These are phyloP conservation scores for Parasarocladium wereldwijsianum DNA, from an alignment of 2,329 filamentous ascomycete genomes.

Conservation along the genomic window DNA sequence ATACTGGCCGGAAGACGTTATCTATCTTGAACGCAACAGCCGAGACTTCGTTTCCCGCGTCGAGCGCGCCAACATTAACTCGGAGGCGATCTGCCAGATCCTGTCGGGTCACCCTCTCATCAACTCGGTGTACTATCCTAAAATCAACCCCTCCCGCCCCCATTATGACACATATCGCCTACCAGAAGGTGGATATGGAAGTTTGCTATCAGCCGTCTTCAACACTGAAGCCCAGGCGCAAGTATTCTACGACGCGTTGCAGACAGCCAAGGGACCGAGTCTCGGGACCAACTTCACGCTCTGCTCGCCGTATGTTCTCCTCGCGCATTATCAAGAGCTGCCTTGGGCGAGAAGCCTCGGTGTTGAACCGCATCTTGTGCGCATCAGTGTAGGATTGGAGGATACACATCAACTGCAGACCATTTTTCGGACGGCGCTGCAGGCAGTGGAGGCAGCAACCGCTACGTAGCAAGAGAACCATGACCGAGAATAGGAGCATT, in stretches of 20 bases:
- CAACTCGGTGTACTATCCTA: conserved; percentile 77
- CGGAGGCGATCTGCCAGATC: conserved; percentile 67
- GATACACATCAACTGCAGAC: conserved; percentile 50
- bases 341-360: conserved; percentile 80
- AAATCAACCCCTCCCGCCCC: conserved; percentile 50
- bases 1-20: conserved; percentile 84
- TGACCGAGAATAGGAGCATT: not conserved
- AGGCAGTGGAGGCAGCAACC: conserved; percentile 26
- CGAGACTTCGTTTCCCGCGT: conserved; percentile 78
- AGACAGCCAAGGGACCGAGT: conserved; percentile 87
- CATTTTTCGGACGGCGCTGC: conserved; percentile 55
- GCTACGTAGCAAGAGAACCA: not conserved
- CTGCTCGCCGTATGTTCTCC: conserved; percentile 74
- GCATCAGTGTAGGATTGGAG: conserved; percentile 84
- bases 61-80: conserved; percentile 70
- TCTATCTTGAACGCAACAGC: conserved; percentile 94
- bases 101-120: conserved; percentile 48
- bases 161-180: conserved; percentile 71
- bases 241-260: conserved; percentile 71
- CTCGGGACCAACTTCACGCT: conserved; percentile 95
- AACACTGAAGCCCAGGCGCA: conserved; percentile 54
- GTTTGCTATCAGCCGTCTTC: conserved; percentile 75
- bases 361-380: conserved; percentile 64
- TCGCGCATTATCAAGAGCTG: conserved; percentile 84
- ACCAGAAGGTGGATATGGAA: conserved; percentile 71